Conservation (phyloP, 768 basidiomycete genomes). For the Mycena indigotica region DNA sequence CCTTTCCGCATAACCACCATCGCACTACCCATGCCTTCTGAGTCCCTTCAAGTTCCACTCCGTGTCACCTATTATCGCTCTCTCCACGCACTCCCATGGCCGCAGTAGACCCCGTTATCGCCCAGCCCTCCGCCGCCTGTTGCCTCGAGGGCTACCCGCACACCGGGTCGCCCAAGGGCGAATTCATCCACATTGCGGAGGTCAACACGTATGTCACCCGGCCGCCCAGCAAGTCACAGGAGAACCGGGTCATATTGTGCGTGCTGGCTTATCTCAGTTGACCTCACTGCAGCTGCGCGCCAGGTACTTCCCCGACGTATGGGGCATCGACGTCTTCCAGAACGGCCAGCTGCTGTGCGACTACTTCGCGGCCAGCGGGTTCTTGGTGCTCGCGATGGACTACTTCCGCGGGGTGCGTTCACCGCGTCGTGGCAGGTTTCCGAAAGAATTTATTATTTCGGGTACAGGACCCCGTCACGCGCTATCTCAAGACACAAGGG, state of each 20-base stretch:
- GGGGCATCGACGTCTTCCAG: constrained; percentile 43
- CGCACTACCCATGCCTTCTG: neutral
- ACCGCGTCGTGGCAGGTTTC: neutral
- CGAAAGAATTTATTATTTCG: neutral
- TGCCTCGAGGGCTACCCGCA: constrained; percentile 45
- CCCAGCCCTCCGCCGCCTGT: constrained; percentile 38
- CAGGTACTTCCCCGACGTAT: constrained; percentile 43
- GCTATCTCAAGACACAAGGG: constrained; percentile 26
- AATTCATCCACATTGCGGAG: constrained; percentile 25
- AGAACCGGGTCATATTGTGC: constrained; percentile 24
- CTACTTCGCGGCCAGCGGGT: constrained; percentile 40
- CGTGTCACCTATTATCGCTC: neutral
- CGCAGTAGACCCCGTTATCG: constrained; percentile 24
- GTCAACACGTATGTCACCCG: constrained; percentile 42
- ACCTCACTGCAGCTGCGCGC: neutral
- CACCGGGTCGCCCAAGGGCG: constrained; percentile 36
- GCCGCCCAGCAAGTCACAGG: constrained; percentile 21
- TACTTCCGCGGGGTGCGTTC: constrained; percentile 44
- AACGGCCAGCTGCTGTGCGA: constrained; percentile 50
- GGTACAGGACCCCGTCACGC: constrained; percentile 36
- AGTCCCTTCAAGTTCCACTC: neutral
- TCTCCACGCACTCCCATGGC: no score
- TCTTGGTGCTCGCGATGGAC: constrained; percentile 45
- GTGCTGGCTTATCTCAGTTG: neutral
- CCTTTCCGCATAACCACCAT: no score